Percentiles rank a stretch among this genome's conserved stretches.
Conservation (phyloP, 2,329 filamentous ascomycete genomes). For the Alternaria solani region DNA sequence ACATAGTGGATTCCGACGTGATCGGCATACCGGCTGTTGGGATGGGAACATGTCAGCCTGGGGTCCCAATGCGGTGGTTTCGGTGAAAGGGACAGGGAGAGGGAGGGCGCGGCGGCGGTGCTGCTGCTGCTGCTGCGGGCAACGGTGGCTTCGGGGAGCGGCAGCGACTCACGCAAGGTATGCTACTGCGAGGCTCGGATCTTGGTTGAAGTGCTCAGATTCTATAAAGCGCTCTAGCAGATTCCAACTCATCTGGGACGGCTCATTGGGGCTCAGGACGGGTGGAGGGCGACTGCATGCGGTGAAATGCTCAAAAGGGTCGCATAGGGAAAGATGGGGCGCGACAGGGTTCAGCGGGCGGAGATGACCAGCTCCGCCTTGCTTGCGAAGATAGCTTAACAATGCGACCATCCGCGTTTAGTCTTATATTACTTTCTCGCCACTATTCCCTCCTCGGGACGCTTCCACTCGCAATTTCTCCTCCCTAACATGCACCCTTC, state of each 20-base stretch:
- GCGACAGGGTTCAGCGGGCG: constrained; percentile 25
- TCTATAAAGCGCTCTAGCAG: constrained; percentile 89
- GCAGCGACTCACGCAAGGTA: constrained; percentile 78
- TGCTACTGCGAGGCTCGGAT: constrained; percentile 86
- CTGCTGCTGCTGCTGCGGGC: constrained; percentile 21
- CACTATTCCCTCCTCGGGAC: neutral
- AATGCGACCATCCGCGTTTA: constrained; percentile 3
- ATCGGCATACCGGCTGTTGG: constrained; percentile 79
- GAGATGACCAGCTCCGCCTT: constrained; percentile 19
- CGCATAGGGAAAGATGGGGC: constrained; percentile 26
- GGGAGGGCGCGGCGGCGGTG: constrained; percentile 15
- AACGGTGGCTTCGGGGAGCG: constrained; percentile 36
- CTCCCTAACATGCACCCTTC: neutral
- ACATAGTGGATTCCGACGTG: constrained; percentile 91
- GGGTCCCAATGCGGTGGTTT: constrained; percentile 6
- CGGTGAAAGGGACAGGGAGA: neutral
- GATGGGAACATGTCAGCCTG: constrained; percentile 21
- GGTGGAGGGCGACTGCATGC: constrained; percentile 23
- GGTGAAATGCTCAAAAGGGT: constrained; percentile 31
- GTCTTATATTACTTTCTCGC: constrained; percentile 4
- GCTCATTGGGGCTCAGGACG: constrained; percentile 47
- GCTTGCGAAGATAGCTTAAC: constrained; percentile 5
- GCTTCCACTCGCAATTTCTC: neutral
- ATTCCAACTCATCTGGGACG: constrained; percentile 71
- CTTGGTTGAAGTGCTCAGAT: constrained; percentile 92